Percentiles rank a stretch among this genome's conserved stretches.
phyloP scores from a whole-genome alignment of 2,329 filamentous ascomycete species.

The Penicillium verrucosum region DNA sequence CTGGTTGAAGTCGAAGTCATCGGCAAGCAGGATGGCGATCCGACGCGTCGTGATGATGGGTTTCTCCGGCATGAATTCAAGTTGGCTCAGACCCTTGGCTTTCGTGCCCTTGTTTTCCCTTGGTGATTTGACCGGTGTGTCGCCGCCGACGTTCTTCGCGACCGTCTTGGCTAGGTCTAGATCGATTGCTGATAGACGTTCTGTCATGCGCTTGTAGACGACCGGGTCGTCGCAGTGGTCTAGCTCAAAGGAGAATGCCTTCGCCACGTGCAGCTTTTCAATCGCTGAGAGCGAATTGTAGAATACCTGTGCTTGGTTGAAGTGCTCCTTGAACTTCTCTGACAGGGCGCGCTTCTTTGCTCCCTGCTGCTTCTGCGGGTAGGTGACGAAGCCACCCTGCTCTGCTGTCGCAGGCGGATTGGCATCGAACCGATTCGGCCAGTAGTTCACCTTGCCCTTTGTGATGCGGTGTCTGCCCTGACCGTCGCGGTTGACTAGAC shows the following conservation, averaged over 20 bases:
- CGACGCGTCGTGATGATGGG: constrained; percentile 69
- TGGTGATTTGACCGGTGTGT: constrained; percentile 52
- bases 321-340: constrained; percentile 46
- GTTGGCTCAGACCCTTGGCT: constrained; percentile 60
- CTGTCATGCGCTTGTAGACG: constrained; percentile 70
- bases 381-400: constrained; percentile 68
- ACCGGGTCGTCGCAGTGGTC: constrained; percentile 66
- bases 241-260: constrained; percentile 40
- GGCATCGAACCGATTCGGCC: constrained; percentile 67
- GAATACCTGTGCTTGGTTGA: constrained; percentile 39
- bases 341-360: constrained; percentile 60
- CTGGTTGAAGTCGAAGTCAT: constrained; percentile 67
- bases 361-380: constrained; percentile 62
- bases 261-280: constrained; percentile 36
- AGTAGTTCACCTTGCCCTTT: constrained; percentile 73
- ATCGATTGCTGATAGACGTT: constrained; percentile 69
- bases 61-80: constrained; percentile 61
- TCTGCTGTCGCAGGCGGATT: constrained; percentile 59
- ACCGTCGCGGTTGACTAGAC: constrained; percentile 75
- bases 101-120: constrained; percentile 65
- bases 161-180: constrained; percentile 65
- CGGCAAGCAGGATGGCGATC: constrained; percentile 72
- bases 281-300: constrained; percentile 37
- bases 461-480: constrained; percentile 67
- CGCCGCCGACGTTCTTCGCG: constrained; percentile 68